Conservation (phyloP, 257 asterid genomes). For the Lantana camara region DNA sequence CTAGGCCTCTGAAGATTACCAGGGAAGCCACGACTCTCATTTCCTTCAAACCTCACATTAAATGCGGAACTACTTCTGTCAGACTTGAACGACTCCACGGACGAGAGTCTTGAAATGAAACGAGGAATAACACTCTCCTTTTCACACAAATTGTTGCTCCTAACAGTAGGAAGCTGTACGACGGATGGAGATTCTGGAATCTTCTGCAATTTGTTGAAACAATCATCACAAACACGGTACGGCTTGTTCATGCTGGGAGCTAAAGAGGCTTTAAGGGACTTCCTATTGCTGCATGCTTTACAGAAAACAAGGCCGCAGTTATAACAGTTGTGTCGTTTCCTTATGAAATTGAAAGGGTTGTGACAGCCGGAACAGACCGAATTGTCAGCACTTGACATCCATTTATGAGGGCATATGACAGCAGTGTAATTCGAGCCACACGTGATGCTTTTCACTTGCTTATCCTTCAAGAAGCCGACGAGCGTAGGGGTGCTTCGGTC, state of each 20-base stretch:
- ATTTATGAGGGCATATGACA: slow-evolving; percentile 71
- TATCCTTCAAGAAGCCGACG: slow-evolving; percentile 66
- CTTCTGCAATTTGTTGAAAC: slow-evolving; percentile 70
- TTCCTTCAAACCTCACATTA: slow-evolving; percentile 33
- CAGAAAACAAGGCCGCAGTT: slow-evolving; percentile 93
- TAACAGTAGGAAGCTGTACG: slow-evolving; percentile 41
- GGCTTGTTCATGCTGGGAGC: slow-evolving; percentile 79
- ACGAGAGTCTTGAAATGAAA: slow-evolving; percentile 53
- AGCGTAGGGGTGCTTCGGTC: slow-evolving; percentile 61
- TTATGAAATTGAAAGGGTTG: slow-evolving; percentile 66
- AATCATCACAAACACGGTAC: slow-evolving; percentile 94
- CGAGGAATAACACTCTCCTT: slow-evolving; percentile 42
- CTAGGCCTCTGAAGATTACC: slow-evolving; percentile 52
- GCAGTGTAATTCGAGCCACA: slow-evolving; percentile 87
- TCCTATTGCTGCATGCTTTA: slow-evolving; percentile 67
- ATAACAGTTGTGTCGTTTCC: slow-evolving; percentile 91
- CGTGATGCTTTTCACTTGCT: slow-evolving; percentile 66
- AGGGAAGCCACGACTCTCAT: slow-evolving; percentile 45
- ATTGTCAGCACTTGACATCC: slow-evolving; percentile 68
- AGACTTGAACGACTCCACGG: slow-evolving; percentile 62
- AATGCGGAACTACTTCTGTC: slow-evolving; percentile 45
- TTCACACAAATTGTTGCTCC: slow-evolving; percentile 33
- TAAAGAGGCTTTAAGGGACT: slow-evolving; percentile 73
- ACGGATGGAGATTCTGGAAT: slow-evolving; percentile 35
- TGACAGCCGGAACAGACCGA: slow-evolving; percentile 78